Percentiles rank a stretch among this genome's conserved stretches.
These are phyloP conservation scores for Nannochloropsis gaditana DNA, from an alignment of 108 stramenopile species.

Conservation along the genomic window DNA sequence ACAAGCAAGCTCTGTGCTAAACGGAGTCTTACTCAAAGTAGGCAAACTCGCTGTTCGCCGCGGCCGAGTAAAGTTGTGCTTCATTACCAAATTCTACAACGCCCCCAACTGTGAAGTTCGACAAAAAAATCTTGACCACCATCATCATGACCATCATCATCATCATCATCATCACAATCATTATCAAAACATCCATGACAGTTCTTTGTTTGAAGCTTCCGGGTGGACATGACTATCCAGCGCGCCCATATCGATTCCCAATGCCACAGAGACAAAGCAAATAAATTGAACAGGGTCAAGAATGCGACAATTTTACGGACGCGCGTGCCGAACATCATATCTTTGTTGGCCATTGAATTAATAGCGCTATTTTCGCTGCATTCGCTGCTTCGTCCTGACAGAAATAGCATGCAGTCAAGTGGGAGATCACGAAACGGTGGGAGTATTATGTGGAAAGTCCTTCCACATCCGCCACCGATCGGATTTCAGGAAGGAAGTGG, in stretches of 20 bases:
- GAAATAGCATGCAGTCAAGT: background rate
- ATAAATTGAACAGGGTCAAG: background rate
- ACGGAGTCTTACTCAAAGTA: too few species aligned
- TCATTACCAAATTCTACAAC: too few species aligned
- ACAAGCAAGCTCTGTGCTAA: too few species aligned
- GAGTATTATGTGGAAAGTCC: conserved; percentile 6
- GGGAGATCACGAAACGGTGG: background rate
- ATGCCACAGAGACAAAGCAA: background rate
- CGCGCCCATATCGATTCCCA: background rate
- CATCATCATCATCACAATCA: background rate
- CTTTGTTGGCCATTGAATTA: background rate
- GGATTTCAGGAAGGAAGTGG: conserved; percentile 11
- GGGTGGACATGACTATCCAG: conserved; percentile 11
- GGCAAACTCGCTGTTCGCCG: too few species aligned
- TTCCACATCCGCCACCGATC: conserved; percentile 4
- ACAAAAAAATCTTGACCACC: background rate
- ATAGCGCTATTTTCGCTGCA: background rate
- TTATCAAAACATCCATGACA: conserved; percentile 13
- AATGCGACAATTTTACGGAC: background rate
- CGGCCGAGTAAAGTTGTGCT: too few species aligned
- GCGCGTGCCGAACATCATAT: conserved; percentile 4
- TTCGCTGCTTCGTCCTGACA: background rate
- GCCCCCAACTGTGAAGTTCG: too few species aligned
- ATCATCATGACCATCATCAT: conserved; percentile 5
- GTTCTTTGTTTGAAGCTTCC: background rate